Evolutionary conservation across 2,329 filamentous ascomycete species (phyloP).

Genomic region (Karstenula rhodostoma): DNA sequence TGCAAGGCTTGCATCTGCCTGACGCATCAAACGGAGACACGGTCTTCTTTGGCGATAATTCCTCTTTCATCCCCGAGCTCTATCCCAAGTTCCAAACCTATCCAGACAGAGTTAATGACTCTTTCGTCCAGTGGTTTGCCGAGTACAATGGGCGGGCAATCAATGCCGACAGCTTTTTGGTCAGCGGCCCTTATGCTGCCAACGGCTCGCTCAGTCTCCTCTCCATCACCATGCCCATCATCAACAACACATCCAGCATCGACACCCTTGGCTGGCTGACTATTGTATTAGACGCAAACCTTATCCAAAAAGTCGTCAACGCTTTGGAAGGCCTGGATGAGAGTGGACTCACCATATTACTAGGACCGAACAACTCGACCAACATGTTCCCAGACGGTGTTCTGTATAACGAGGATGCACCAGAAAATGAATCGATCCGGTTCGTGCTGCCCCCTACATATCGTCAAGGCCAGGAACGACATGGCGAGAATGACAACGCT

Average conservation of each 20-base stretch:
- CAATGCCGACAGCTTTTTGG: slow-evolving; percentile 63
- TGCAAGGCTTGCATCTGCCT: slow-evolving; percentile 67
- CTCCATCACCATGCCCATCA: slow-evolving; percentile 82
- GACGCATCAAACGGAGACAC: slow-evolving; percentile 63
- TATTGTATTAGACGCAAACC: slow-evolving; percentile 72
- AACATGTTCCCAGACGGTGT: slow-evolving; percentile 61
- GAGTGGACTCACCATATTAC: slow-evolving; percentile 73
- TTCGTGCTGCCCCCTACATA: slow-evolving; percentile 47
- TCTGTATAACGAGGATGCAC: slow-evolving; percentile 36
- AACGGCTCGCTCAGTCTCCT: slow-evolving; percentile 78
- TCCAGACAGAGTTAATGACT: slow-evolving; percentile 43
- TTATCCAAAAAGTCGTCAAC: slow-evolving; percentile 68
- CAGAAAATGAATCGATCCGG: slow-evolving; percentile 36
- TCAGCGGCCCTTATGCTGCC: slow-evolving; percentile 77
- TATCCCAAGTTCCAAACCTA: slow-evolving; percentile 82
- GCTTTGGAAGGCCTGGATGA: slow-evolving; percentile 74
- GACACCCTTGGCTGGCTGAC: slow-evolving; percentile 86
- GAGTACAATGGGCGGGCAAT: slow-evolving; percentile 55
- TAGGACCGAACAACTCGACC: slow-evolving; percentile 71
- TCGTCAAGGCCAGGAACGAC: slow-evolving; percentile 30
- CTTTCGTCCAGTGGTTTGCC: slow-evolving; percentile 51
- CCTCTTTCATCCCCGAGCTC: slow-evolving; percentile 70
- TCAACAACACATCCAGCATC: slow-evolving; percentile 67
- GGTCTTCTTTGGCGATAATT: slow-evolving; percentile 67
- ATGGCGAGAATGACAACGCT: slow-evolving; percentile 37